Evolutionary conservation across 805 yeast species (phyloP), one percentile per base, ranked within the genome.

Genomic region (Metschnikowia aberdeeniae): DNA sequence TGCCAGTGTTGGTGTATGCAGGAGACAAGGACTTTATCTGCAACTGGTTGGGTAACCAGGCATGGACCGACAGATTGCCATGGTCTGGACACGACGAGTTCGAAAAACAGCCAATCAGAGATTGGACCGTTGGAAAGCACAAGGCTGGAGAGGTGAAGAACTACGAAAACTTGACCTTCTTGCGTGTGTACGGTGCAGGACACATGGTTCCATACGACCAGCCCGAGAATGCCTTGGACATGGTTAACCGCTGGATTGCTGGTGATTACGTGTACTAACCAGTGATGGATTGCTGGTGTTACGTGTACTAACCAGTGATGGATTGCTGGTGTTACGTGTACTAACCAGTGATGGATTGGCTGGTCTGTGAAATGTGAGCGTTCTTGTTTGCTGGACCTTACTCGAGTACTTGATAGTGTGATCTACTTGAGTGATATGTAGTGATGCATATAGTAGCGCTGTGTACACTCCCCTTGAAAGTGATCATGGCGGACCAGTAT

Each of bases 121-220:
- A 70, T 36, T 81, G 78, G 80, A 58, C 47, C 29, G 70, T 67
- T 24, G 66, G 62, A 44, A 63, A 61, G 53, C 54, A 54, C 43
- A 53, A 56, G 34, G 64, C 62, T 20, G 98, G 98, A 48, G 80
- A 84, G 57, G 84, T 82, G 26, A 89, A 88, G 71, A 84, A 80
- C 59, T 77, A 73, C 53, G 82, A 82, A 39, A 74, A 78, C 48
- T 81, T 90, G 56, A 86, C 96, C 4, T 92, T 84, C 72, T 73
- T 88, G 64, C 78, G 96, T 64, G 80, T 90, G 8, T 90, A 74
- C 58, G 92, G 81, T 51, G 97, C 95, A 42, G 97, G 97, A 24
- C 97, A 92, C 68, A 89, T 90, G 97, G 96, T 89, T 51, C 97
- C 97, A 13, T 84, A 70, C 59, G 90, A 90, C 67, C 92, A 86